These are phyloP conservation scores for Tylopilus balloui DNA, from an alignment of 768 basidiomycete genomes.

Conservation along the genomic window DNA sequence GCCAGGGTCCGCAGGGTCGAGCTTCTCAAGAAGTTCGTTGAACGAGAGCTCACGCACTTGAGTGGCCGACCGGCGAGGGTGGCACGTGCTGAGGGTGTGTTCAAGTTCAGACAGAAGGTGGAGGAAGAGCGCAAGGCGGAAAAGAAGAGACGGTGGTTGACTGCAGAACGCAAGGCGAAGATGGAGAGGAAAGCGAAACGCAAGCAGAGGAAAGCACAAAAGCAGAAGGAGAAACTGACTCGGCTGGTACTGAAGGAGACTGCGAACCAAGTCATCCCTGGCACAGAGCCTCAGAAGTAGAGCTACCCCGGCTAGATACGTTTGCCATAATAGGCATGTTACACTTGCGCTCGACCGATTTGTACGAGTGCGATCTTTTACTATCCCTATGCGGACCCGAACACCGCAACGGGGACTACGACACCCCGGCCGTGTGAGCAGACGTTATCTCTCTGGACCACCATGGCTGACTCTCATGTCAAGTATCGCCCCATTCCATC, in stretches of 20 bases:
- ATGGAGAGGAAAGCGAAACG: constrained; percentile 34
- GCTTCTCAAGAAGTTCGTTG: constrained; percentile 50
- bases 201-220: constrained; percentile 41
- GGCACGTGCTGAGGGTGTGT: constrained; percentile 69
- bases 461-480: constrained; percentile 8
- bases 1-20: constrained; percentile 44
- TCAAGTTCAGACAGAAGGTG: constrained; percentile 63
- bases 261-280: constrained; percentile 58
- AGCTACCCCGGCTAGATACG: too few relatives aligned
- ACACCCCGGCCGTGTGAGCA: background rate
- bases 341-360: background rate
- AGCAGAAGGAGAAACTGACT: constrained; percentile 51
- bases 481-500: constrained; percentile 22
- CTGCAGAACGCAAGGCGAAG: constrained; percentile 35
- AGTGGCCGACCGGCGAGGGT: constrained; percentile 58
- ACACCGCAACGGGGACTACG: background rate
- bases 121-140: constrained; percentile 55
- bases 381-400: background rate
- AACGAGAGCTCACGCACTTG: constrained; percentile 50
- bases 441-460: background rate
- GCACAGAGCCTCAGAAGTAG: constrained; percentile 9
- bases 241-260: constrained; percentile 50
- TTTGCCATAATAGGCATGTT: background rate
- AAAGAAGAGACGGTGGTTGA: constrained; percentile 53
- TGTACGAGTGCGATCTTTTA: too few relatives aligned